These are phyloP conservation scores for Pythium vanterpoolii DNA, from an alignment of 352 stramenopile species.

Conservation along the genomic window DNA sequence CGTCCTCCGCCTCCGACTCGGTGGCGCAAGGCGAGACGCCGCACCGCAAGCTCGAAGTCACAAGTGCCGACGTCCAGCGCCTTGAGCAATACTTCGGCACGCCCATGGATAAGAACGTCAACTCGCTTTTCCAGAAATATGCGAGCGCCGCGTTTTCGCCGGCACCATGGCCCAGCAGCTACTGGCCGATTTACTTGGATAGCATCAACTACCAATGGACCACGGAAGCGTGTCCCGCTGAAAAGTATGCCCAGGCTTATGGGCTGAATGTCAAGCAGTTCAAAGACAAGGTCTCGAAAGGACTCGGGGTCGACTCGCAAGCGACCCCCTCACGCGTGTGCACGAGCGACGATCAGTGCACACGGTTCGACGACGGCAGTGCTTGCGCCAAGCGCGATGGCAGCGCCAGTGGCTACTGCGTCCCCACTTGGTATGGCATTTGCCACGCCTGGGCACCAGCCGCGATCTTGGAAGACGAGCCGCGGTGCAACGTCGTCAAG, in stretches of 20 bases:
- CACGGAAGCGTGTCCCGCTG: constrained; percentile 7
- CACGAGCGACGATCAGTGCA: constrained; percentile 6
- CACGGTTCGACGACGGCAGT: neutral
- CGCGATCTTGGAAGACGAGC: constrained; percentile 4
- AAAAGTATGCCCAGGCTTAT: constrained; percentile 28
- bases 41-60: constrained; percentile 12
- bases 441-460: constrained; percentile 17
- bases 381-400: neutral
- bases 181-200: constrained; percentile 62
- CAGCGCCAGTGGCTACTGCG: neutral
- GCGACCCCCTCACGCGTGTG: neutral
- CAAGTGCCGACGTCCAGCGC: constrained; percentile 13
- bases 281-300: constrained; percentile 21
- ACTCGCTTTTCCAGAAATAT: constrained; percentile 17
- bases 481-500: constrained; percentile 28
- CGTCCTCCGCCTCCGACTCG: neutral
- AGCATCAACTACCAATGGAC: constrained; percentile 52
- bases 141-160: neutral
- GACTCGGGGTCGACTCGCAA: constrained; percentile 6
- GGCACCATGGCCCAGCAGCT: constrained; percentile 26
- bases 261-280: constrained; percentile 13
- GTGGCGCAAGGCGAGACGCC: neutral
- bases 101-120: constrained; percentile 20
- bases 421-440: constrained; percentile 9
- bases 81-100: constrained; percentile 19